Percentiles rank a stretch among this genome's conserved stretches.
phyloP scores from a whole-genome alignment of 768 basidiomycete species.

The Postia placenta region DNA sequence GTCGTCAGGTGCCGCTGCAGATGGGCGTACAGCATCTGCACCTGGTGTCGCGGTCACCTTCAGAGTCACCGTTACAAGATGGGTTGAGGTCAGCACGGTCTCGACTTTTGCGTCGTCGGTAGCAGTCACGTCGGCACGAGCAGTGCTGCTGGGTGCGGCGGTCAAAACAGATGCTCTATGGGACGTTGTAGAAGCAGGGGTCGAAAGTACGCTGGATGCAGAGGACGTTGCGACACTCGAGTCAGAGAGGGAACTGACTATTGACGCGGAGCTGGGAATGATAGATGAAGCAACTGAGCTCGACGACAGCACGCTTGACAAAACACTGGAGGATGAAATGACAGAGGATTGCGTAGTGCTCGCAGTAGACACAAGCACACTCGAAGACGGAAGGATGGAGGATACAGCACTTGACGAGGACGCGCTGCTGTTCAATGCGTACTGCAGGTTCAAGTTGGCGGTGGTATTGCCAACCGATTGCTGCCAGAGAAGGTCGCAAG shows the following conservation, averaged over 20 bases:
- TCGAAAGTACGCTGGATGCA: background rate
- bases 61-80: conserved; percentile 12
- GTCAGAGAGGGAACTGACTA: conserved; percentile 1
- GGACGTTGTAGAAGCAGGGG: conserved; percentile 2
- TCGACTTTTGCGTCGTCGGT: background rate
- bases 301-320: background rate
- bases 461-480: conserved; percentile 14
- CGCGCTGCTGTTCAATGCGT: background rate
- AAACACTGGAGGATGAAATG: background rate
- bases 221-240: conserved; percentile 1
- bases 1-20: background rate
- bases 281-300: background rate
- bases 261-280: conserved; percentile 3
- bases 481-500: conserved; percentile 55
- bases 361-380: background rate
- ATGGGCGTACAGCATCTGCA: background rate
- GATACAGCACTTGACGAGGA: conserved; percentile 4
- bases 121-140: background rate
- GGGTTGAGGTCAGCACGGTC: background rate
- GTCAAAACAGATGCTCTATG: background rate
- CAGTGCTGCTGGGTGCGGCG: background rate
- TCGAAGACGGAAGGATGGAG: conserved; percentile 6
- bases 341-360: background rate
- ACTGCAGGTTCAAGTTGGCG: conserved; percentile 5
- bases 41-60: conserved; percentile 3